Conservation (phyloP, 306 rosid species). For the Cucurbita ficifolia region DNA sequence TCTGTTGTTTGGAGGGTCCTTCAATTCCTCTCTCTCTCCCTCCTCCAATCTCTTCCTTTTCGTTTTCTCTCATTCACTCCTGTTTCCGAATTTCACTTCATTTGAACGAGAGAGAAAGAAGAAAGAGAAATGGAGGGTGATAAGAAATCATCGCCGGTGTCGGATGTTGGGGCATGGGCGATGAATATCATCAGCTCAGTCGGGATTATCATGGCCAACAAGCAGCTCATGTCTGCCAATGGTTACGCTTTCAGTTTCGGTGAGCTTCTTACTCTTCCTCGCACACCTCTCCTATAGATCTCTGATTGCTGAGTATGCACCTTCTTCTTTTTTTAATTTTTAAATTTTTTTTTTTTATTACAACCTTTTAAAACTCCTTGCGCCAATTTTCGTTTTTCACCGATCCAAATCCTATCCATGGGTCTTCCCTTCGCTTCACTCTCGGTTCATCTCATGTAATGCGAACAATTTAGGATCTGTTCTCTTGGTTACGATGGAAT, state of each 20-base stretch:
- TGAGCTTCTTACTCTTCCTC: slow-evolving; percentile 13
- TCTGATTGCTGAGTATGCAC: not conserved
- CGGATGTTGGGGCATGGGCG: slow-evolving; percentile 82
- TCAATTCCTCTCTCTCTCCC: not conserved
- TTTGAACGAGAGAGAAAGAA: not conserved
- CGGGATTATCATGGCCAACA: slow-evolving; percentile 83
- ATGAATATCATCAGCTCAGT: slow-evolving; percentile 84
- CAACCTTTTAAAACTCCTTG: not conserved
- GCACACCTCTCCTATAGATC: not conserved
- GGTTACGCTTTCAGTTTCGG: slow-evolving; percentile 75
- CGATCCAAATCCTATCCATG: not conserved
- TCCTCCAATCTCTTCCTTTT: not conserved
- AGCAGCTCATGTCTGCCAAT: slow-evolving; percentile 67
- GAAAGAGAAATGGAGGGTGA: slow-evolving; percentile 37
- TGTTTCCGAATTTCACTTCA: not conserved
- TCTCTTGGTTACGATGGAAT: not conserved
- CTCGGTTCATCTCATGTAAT: not conserved
- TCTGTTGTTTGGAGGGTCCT: not conserved
- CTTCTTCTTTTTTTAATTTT: not conserved
- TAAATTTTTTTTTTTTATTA: not conserved
- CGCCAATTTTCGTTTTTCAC: not conserved
- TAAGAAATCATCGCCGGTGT: slow-evolving; percentile 51
- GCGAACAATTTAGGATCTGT: not conserved
- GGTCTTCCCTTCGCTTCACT: not conserved
- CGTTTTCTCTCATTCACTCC: not conserved